Base-by-base conservation (phyloP, 2,329 filamentous ascomycete genomes). In the Corinectria fuckeliana region DNA sequence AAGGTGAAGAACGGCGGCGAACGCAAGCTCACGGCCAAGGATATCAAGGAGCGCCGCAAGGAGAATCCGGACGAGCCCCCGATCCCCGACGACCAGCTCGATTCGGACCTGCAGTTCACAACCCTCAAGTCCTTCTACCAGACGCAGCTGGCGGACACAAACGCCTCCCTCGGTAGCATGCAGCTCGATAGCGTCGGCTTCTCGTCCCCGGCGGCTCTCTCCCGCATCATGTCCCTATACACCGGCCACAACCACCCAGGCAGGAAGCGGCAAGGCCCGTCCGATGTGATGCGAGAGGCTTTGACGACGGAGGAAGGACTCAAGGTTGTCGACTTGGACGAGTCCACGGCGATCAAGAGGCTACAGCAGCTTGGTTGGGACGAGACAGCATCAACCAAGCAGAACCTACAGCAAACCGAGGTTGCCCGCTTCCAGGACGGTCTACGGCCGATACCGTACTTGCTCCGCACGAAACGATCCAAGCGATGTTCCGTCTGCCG, bases 401-500 rank as follows among this genome's bases (percentile, higher is more conserved):
- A 87, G 64, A 76, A 77, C 75, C 82, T 71, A 47, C 75, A 66
- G 13, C 85, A 87, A 62, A 62, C 80, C 71, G 82, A 76, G 77
- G 86, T 80, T 52, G 78, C 85, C 2, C 86, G 85, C 6, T 93
- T 95, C 72, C 78, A 86, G 2, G 84, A 89, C 52, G 87, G 94
- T 18, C 85, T 98, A 5, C 89, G 92, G 25, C 95, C 95, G 0
- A 84, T 93, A 13, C 89, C 93, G 0, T 90, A 91, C 14, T 84
- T 96, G 2, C 86, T 99, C 13, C 89, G 92, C 56, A 96, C 94
- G 0, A 97, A 97, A 73, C 90, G 94, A 34, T 93, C 92, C 18
- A 98, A 97, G 78, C 91, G 95, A 44, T 99, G 95, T 76, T 90
- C 92, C 50, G 85, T 89, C 10, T 99, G 95, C 77, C 90, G 95